These are phyloP conservation scores for Lactarius deliciosus DNA, from an alignment of 768 basidiomycete species.

Conservation along the genomic window DNA sequence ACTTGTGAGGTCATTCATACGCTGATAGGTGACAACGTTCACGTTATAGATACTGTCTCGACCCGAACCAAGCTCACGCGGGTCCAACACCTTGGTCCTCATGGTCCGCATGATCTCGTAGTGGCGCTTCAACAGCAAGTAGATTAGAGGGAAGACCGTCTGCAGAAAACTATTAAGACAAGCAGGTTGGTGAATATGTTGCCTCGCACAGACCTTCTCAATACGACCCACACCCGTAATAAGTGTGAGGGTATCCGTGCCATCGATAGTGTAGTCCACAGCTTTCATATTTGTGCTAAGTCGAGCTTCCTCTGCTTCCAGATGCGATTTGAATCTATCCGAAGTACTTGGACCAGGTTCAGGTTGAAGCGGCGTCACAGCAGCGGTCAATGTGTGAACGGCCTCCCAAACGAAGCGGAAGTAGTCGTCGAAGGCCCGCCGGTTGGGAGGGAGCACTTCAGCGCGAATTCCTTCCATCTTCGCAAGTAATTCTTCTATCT, in stretches of 20 bases:
- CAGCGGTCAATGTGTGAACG: slow-evolving; percentile 12
- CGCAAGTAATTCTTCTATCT: slow-evolving; percentile 17
- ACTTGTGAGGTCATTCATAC: slow-evolving; percentile 16
- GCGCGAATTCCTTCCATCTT: slow-evolving; percentile 23
- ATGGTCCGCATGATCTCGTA: slow-evolving; percentile 28
- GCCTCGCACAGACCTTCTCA: slow-evolving; percentile 32
- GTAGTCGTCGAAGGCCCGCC: background rate
- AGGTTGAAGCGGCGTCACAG: background rate
- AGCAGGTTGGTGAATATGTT: background rate
- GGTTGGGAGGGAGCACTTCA: slow-evolving; percentile 16
- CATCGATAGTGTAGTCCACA: slow-evolving; percentile 36
- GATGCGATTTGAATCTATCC: slow-evolving; percentile 30
- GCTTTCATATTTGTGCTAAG: slow-evolving; percentile 31
- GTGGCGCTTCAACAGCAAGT: slow-evolving; percentile 28
- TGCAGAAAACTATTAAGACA: slow-evolving; percentile 2
- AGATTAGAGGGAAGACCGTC: slow-evolving; percentile 26
- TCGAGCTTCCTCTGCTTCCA: slow-evolving; percentile 33
- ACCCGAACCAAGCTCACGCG: background rate
- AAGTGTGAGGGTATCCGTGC: slow-evolving; percentile 33
- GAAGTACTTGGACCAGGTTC: background rate
- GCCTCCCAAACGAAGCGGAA: background rate
- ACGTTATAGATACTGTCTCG: background rate
- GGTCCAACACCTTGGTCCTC: slow-evolving; percentile 7
- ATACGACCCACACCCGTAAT: slow-evolving; percentile 34
- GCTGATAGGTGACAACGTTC: background rate